Conservation (phyloP, 2,329 filamentous ascomycete species). For the Diatrype stigma region DNA sequence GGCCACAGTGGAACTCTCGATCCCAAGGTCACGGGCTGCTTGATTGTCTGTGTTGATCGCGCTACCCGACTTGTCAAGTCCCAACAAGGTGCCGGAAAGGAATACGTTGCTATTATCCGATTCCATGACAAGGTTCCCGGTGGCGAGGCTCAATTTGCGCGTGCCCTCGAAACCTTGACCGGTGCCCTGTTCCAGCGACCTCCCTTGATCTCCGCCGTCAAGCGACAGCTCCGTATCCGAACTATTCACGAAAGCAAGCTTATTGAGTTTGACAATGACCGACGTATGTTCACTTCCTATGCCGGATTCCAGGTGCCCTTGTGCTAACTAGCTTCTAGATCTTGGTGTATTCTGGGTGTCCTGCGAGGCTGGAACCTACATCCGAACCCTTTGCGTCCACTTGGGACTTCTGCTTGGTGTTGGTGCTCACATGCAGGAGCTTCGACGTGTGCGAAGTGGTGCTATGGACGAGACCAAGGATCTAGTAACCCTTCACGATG, state of each 20-base stretch:
- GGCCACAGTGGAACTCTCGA: constrained; percentile 98
- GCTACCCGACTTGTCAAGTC: constrained; percentile 97
- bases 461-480: constrained; percentile 89
- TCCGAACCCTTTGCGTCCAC: constrained; percentile 96
- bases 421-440: constrained; percentile 97
- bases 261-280: constrained; percentile 96
- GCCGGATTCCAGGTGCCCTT: background rate
- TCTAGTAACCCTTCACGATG: constrained; percentile 90
- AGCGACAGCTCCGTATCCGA: constrained; percentile 96
- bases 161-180: constrained; percentile 91
- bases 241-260: constrained; percentile 98
- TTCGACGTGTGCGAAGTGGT: constrained; percentile 87
- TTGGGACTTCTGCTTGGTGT: constrained; percentile 72
- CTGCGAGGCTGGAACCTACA: constrained; percentile 98
- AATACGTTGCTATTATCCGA: constrained; percentile 94
- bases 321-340: constrained; percentile 33
- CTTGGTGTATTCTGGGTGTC: constrained; percentile 99
- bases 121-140: constrained; percentile 94
- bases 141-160: constrained; percentile 86
- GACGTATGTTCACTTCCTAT: constrained; percentile 38
- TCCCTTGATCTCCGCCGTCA: constrained; percentile 95
- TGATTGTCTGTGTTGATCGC: constrained; percentile 81
- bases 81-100: constrained; percentile 97
- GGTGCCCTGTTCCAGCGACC: constrained; percentile 96
- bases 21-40: constrained; percentile 93